Evolutionary conservation across 805 yeast species (phyloP).

Genomic region (Priceomyces haplophilus): DNA sequence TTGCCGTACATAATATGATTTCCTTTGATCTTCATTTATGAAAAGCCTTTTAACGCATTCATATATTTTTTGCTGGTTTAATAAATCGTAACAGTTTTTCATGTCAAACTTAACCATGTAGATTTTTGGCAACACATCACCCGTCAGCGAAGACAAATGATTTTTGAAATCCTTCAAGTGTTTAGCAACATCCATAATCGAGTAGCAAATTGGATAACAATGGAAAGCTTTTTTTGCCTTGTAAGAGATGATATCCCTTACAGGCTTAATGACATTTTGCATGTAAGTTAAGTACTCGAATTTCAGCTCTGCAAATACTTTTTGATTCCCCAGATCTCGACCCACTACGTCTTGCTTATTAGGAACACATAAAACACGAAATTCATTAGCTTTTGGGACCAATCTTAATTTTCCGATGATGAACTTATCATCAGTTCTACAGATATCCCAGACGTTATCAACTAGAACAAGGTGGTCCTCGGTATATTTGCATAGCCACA

Average conservation of each 20-base stretch:
- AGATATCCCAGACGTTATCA: background rate
- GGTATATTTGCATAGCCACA: slow-evolving; percentile 44
- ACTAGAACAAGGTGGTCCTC: slow-evolving; percentile 27
- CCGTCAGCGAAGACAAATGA: slow-evolving; percentile 4
- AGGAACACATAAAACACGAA: slow-evolving; percentile 62
- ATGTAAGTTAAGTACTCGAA: slow-evolving; percentile 27
- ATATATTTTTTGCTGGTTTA: slow-evolving; percentile 48
- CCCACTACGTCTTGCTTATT: slow-evolving; percentile 8
- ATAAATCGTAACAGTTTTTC: slow-evolving; percentile 69
- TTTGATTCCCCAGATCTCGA: background rate
- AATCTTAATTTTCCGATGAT: slow-evolving; percentile 44
- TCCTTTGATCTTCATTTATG: slow-evolving; percentile 15
- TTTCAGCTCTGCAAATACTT: slow-evolving; percentile 27
- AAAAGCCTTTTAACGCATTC: slow-evolving; percentile 30
- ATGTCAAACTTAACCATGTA: slow-evolving; percentile 72
- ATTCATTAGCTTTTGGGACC: slow-evolving; percentile 59
- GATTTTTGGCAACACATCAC: slow-evolving; percentile 30
- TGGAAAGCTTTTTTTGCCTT: slow-evolving; percentile 4
- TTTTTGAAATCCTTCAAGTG: slow-evolving; percentile 37
- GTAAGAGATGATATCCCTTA: slow-evolving; percentile 21
- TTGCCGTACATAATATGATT: slow-evolving; percentile 20
- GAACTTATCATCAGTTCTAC: slow-evolving; percentile 8
- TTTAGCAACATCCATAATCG: slow-evolving; percentile 46
- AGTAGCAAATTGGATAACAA: slow-evolving; percentile 27
- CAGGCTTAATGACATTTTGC: slow-evolving; percentile 42